Conservation (phyloP, 352 stramenopile species). For the Bremia lactucae region DNA sequence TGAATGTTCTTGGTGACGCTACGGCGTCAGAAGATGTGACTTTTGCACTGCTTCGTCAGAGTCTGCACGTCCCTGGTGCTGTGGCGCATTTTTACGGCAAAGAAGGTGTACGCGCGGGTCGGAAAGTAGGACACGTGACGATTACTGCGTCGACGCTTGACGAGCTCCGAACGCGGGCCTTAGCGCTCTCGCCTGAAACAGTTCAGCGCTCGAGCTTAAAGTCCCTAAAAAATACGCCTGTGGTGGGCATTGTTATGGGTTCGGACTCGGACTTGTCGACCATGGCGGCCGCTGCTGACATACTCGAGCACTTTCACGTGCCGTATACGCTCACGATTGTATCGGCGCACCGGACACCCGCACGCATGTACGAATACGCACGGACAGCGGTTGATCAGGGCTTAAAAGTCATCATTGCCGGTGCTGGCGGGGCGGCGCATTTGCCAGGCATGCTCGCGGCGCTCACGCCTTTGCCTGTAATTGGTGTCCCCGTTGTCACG, state of each 20-base stretch:
- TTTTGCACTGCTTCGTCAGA: conserved; percentile 50
- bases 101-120: conserved; percentile 66
- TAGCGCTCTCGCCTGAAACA: conserved; percentile 34
- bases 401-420: conserved; percentile 90
- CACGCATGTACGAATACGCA: conserved; percentile 94
- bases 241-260: conserved; percentile 88
- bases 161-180: conserved; percentile 72
- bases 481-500: conserved; percentile 97
- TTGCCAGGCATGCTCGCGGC: conserved; percentile 91
- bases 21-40: conserved; percentile 74
- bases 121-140: conserved; percentile 97
- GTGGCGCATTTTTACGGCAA: conserved; percentile 97
- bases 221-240: conserved; percentile 12
- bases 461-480: conserved; percentile 82
- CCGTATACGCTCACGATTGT: conserved; percentile 97
- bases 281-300: conserved; percentile 92
- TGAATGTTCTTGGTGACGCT: conserved; percentile 81
- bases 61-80: conserved; percentile 67
- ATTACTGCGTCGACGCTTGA: conserved; percentile 83
- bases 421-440: conserved; percentile 94
- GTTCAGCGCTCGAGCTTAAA: conserved; percentile 30
- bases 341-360: conserved; percentile 95
- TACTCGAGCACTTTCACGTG: conserved; percentile 93
- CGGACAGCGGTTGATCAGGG: conserved; percentile 81
- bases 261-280: conserved; percentile 94